Percentiles rank a stretch among this genome's conserved stretches.
phyloP scores from a whole-genome alignment of 148 eudicot species.

The Amaranthus cruentus region DNA sequence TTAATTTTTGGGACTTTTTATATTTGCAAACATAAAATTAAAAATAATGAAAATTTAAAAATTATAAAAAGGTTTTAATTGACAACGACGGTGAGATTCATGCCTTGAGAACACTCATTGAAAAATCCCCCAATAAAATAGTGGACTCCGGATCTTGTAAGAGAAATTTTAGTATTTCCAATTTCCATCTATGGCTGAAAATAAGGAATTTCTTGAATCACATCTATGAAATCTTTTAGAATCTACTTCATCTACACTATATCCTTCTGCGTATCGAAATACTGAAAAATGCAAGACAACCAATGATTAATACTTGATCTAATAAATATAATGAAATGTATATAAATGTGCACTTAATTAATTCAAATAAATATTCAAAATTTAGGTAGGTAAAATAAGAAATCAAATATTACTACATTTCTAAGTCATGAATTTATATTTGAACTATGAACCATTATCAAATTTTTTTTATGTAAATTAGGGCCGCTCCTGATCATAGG shows the following conservation, averaged over 20 bases:
- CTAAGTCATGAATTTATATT: too few relatives aligned
- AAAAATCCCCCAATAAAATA: constrained; percentile 27
- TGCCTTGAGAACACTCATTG: constrained; percentile 21
- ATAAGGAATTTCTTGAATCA: constrained; percentile 11
- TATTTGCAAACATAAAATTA: too few relatives aligned
- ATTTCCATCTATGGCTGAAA: not conserved
- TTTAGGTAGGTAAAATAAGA: too few relatives aligned
- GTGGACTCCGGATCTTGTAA: constrained; percentile 13
- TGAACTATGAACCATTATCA: too few relatives aligned
- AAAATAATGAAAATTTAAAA: too few relatives aligned
- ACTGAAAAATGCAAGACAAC: not conserved
- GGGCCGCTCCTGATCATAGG: too few relatives aligned
- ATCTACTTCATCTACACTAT: constrained; percentile 27
- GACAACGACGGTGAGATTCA: constrained; percentile 25
- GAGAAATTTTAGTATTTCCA: constrained; percentile 27
- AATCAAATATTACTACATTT: constrained; percentile 16
- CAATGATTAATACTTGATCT: not conserved
- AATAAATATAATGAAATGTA: not conserved
- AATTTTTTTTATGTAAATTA: too few relatives aligned
- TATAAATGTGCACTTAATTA: too few relatives aligned
- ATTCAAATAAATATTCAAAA: not conserved
- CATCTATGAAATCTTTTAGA: constrained; percentile 16
- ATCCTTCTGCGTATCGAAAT: constrained; percentile 27
- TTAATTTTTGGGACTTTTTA: too few relatives aligned
- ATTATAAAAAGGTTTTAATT: not conserved